Conservation (phyloP, 2,329 filamentous ascomycete species). For the Sporothrix sp. region DNA sequence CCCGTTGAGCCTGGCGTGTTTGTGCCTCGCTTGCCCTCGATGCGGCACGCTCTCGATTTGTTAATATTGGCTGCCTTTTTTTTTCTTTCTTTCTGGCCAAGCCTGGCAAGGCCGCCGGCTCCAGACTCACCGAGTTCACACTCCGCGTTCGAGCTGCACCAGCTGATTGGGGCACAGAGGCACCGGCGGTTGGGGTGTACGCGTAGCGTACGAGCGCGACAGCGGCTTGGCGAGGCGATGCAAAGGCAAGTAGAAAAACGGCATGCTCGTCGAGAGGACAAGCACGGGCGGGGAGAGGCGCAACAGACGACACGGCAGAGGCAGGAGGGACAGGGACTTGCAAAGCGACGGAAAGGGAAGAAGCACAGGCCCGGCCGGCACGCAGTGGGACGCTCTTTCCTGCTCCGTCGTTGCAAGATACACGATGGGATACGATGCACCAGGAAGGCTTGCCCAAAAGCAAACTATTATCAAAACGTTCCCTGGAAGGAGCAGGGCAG, state of each 20-base stretch:
- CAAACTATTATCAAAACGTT: too few relatives aligned
- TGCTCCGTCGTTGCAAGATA: not conserved
- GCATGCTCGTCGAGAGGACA: not conserved
- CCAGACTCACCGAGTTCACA: too few relatives aligned
- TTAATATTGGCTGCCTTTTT: too few relatives aligned
- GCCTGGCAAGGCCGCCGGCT: too few relatives aligned
- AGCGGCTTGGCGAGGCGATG: not conserved
- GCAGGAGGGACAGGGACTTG: not conserved
- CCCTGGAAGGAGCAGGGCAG: not conserved
- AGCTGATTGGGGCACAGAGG: too few relatives aligned
- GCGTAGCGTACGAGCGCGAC: too few relatives aligned
- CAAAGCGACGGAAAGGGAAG: not conserved
- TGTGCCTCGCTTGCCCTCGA: not conserved
- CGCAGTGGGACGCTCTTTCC: not conserved
- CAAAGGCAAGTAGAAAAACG: not conserved
- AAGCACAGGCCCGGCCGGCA: not conserved
- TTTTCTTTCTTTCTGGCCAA: too few relatives aligned
- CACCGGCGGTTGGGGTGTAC: too few relatives aligned
- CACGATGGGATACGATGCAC: too few relatives aligned
- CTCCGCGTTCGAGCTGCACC: too few relatives aligned
- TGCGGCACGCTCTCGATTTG: too few relatives aligned
- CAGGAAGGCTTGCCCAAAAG: too few relatives aligned
- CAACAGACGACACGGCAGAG: not conserved
- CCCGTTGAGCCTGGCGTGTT: not conserved
- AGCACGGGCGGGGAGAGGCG: not conserved